Conservation (phyloP, 352 stramenopile species). For the Phytopythium montanum region DNA sequence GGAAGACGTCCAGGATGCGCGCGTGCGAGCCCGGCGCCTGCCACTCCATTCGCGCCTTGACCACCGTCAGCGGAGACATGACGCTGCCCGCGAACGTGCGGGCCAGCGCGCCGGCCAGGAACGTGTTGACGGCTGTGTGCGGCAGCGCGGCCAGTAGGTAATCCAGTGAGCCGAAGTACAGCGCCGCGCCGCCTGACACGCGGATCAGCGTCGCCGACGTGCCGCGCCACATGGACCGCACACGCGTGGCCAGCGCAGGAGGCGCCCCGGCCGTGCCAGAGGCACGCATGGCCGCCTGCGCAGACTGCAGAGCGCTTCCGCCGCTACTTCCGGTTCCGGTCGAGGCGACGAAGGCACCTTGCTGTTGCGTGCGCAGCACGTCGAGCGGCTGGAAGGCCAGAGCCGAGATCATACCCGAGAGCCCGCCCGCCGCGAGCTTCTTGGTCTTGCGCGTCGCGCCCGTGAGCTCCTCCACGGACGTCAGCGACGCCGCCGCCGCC, state of each 20-base stretch:
- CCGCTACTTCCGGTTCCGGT: neutral
- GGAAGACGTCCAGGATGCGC: slow-evolving; percentile 57
- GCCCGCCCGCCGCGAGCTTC: slow-evolving; percentile 62
- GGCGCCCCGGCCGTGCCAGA: slow-evolving; percentile 3
- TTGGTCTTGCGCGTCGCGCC: slow-evolving; percentile 50
- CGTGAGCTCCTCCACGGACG: slow-evolving; percentile 24
- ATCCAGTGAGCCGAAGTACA: slow-evolving; percentile 85
- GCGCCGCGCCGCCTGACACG: slow-evolving; percentile 70
- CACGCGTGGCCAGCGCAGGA: slow-evolving; percentile 17
- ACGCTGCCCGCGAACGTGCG: slow-evolving; percentile 79
- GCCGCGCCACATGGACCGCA: slow-evolving; percentile 80
- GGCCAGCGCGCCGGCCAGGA: slow-evolving; percentile 77
- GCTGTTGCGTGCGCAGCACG: slow-evolving; percentile 81
- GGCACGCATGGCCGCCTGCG: slow-evolving; percentile 9
- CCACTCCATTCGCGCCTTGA: slow-evolving; percentile 88
- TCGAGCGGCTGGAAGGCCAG: slow-evolving; percentile 85
- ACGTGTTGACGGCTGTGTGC: slow-evolving; percentile 64
- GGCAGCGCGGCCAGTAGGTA: slow-evolving; percentile 55
- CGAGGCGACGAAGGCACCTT: slow-evolving; percentile 59
- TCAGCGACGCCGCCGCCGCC: slow-evolving; percentile 19
- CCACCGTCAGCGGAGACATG: slow-evolving; percentile 83
- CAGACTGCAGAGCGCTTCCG: neutral
- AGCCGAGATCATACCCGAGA: slow-evolving; percentile 78
- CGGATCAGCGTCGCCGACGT: slow-evolving; percentile 79
- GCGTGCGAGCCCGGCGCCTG: slow-evolving; percentile 48